Base-by-base conservation (phyloP, 768 basidiomycete genomes). In the Tricholoma hemisulphureum region DNA sequence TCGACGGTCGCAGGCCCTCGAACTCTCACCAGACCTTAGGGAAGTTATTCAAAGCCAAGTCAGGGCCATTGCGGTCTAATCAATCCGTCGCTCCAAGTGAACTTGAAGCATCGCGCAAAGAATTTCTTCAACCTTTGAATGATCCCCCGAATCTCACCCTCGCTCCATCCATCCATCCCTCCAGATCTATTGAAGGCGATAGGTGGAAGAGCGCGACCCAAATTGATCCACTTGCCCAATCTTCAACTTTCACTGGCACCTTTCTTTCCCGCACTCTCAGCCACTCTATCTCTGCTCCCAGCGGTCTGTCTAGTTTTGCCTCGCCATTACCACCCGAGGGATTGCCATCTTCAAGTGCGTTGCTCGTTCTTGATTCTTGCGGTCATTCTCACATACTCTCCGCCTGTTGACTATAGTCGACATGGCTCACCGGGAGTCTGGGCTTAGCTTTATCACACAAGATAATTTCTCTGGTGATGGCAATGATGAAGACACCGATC, bases 201-300 rank as follows among this genome's bases (percentile, higher is more conserved):
- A 48, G 39, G 29, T 39, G 20, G 29, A 6, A 53, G 35, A 57
- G 28, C 37, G 9, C 20, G 32, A 28, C 20, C 3, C 4, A 34
- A 37, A 18, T 26, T 32, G 43, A 58, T 18, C 21, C 28, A 21
- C 26, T 24, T 23, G 16, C 39, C 52, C 26, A 21, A 54, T 50
- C 39, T 7, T 46, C 41, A n/a, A 2, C 21, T n/a, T n/a, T n/a
- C 35, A 6, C 35, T 20, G 10, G 21, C 16, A 21, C 39, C 13
- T 13, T n/a, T 43, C 50, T 53, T 23, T 29, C 35, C 43, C 58
- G 58, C 37, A 28, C 20, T 37, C 53, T 65, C 20, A 56, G 51
- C 43, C 61, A 63, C 49, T 58, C 61, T 3, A 3, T 48, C n/a
- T 65, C 64, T 53, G 26, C 51, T 21, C 59, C 61, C 5, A 51